Base-by-base conservation (phyloP, 1,139 yeast genomes). In the Candida sp. region DNA sequence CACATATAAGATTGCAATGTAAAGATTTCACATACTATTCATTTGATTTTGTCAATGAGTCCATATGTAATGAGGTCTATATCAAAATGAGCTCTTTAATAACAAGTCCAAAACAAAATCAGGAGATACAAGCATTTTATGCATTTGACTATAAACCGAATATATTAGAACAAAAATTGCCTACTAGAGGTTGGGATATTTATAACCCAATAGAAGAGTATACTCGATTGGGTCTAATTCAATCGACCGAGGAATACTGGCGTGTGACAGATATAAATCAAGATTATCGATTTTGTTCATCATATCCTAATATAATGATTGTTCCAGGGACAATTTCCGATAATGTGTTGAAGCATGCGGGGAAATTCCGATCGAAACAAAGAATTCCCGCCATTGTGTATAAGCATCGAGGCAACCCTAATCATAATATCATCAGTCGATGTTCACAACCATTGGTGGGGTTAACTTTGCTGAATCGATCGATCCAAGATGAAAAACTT, bases 381-480 rank as follows among this genome's bases (percentile, higher is more conserved):
- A 70, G 99, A 50, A 78, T 93, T 5, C 98, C 99, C 0, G 87
- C 83, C 0, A 68, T 93, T 36, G 80, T 91, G 1, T 93, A 90
- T 61, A 84, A 78, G 54, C 90, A 90, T 60, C 64, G 78, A 43
- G 56, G 55, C 4, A 63, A 64, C 21, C 67, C 74, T 40, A 88
- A 87, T 58, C 82, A 82, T 1, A 85, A 95, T 56, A 79, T 93
- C 2, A 90, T 93, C 25, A 85, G 95, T 0, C 70, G 99, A 47
- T 88, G 97, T 54, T 76, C 98, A 1, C 99, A 93, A 63, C 99
- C 99, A 0, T 68, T 93, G 55, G 95, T 91, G 1, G 99, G 99
- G 0, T 56, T 93, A 22, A 90, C 89, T 48, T 49, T 73, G 19
- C 96, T 91, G 59, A 82, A 84, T 51, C 70, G 98, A 39, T 89